Evolutionary conservation across 1,284 basidiomycete species (phyloP).

Genomic region (Pholiota adiposa): DNA sequence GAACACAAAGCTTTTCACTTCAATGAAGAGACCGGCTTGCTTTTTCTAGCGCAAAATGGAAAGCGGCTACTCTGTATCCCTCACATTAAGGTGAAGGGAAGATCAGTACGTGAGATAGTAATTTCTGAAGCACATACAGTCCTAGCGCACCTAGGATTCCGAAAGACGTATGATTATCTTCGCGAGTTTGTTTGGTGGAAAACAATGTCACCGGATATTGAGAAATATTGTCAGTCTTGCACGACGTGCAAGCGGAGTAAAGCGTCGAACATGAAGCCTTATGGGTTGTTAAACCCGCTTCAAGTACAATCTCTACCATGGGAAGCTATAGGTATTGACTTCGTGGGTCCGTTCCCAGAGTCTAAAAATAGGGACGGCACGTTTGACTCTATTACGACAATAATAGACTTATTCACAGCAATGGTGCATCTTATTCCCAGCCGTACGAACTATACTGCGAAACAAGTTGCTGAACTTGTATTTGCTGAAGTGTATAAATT

Average conservation of each 20-base stretch:
- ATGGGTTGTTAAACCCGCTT: conserved; percentile 35
- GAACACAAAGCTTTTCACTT: conserved; percentile 27
- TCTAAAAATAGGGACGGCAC: conserved; percentile 21
- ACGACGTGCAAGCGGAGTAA: conserved; percentile 28
- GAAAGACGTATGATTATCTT: conserved; percentile 30
- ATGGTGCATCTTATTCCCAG: conserved; percentile 38
- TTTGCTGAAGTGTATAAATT: conserved; percentile 39
- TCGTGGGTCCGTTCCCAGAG: conserved; percentile 13
- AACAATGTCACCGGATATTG: not conserved
- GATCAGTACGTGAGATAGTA: conserved; percentile 31
- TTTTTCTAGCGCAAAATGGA: conserved; percentile 24
- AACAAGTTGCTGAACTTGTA: conserved; percentile 40
- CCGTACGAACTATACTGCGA: conserved; percentile 32
- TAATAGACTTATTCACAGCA: conserved; percentile 39
- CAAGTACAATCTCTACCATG: conserved; percentile 32
- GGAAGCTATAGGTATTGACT: conserved; percentile 43
- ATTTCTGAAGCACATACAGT: conserved; percentile 36
- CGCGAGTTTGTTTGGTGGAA: conserved; percentile 6
- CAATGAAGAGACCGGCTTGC: conserved; percentile 21
- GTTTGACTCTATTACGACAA: conserved; percentile 25
- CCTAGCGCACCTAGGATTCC: conserved; percentile 36
- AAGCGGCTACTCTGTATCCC: conserved; percentile 38
- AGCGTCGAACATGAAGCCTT: conserved; percentile 28
- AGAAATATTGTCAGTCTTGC: not conserved
- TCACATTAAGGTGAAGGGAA: conserved; percentile 21